Percentiles rank a stretch among this genome's conserved stretches.
Conservation (phyloP, 805 yeast species). For the Metschnikowia koreensis region DNA sequence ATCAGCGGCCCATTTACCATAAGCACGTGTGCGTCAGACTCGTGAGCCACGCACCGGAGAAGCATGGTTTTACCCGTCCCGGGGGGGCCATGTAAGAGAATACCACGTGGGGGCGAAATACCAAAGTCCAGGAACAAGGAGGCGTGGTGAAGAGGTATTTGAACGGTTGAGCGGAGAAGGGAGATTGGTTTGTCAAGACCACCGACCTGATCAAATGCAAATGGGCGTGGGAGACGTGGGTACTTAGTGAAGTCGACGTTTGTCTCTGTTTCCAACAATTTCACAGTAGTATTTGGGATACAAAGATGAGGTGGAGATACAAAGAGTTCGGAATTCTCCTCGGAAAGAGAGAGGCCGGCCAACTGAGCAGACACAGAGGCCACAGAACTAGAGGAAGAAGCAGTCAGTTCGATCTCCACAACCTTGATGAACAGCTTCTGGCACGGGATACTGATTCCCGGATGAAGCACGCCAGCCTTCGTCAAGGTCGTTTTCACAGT, state of each 20-base stretch:
- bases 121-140: constrained; percentile 76
- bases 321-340: constrained; percentile 21
- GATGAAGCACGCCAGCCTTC: constrained; percentile 60
- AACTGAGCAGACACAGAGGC: constrained; percentile 12
- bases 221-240: constrained; percentile 43
- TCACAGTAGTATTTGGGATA: constrained; percentile 24
- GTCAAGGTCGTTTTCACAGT: constrained; percentile 42
- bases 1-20: constrained; percentile 89
- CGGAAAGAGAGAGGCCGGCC: constrained; percentile 12
- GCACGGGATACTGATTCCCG: constrained; percentile 45
- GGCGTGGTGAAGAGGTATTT: constrained; percentile 79
- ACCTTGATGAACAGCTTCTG: constrained; percentile 23
- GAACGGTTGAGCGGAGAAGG: constrained; percentile 61
- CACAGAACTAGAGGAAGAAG: constrained; percentile 15
- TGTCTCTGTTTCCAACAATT: neutral
- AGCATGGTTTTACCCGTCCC: constrained; percentile 97
- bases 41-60: constrained; percentile 76
- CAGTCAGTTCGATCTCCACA: constrained; percentile 24
- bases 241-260: constrained; percentile 25
- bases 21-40: constrained; percentile 76
- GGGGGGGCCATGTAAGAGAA: constrained; percentile 92
- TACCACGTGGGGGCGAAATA: constrained; percentile 90
- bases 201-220: constrained; percentile 62
- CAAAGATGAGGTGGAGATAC: constrained; percentile 51
- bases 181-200: constrained; percentile 69